Evolutionary conservation across 2,329 filamentous ascomycete genomes (phyloP).

Genomic region (Rutstroemia sydowiana): DNA sequence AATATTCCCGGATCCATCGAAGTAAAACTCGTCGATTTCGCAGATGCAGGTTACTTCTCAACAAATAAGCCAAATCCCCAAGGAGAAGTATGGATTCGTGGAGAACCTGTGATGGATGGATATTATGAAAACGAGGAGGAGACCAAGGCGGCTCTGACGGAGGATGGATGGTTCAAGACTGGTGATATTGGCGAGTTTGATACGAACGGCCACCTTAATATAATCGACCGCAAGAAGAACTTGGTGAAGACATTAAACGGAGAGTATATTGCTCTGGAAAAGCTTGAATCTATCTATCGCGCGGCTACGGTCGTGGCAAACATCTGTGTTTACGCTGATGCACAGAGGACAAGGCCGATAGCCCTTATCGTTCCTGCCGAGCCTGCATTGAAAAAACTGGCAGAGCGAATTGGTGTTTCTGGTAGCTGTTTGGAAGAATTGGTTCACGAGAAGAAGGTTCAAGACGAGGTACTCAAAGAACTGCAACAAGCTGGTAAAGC

Average conservation of each 20-base stretch:
- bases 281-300: conserved; percentile 87
- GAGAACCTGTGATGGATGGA: conserved; percentile 62
- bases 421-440: conserved; percentile 58
- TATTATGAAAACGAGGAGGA: conserved; percentile 74
- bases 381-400: conserved; percentile 53
- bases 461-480: conserved; percentile 56
- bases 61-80: conserved; percentile 68
- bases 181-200: conserved; percentile 81
- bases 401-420: conserved; percentile 52
- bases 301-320: conserved; percentile 72
- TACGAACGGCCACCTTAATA: conserved; percentile 72
- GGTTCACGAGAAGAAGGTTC: conserved; percentile 59
- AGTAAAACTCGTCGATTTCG: conserved; percentile 84
- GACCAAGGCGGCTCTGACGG: conserved; percentile 62
- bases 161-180: conserved; percentile 82
- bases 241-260: conserved; percentile 63
- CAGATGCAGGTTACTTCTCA: conserved; percentile 74
- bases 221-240: conserved; percentile 57
- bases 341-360: conserved; percentile 68
- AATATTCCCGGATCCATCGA: conserved; percentile 72
- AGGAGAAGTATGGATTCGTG: conserved; percentile 87
- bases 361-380: conserved; percentile 70
- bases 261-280: conserved; percentile 96
- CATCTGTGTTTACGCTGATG: conserved; percentile 78
- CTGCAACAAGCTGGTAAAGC: conserved; percentile 57